phyloP scores from a whole-genome alignment of 257 asterid species.

The Lycium barbarum region DNA sequence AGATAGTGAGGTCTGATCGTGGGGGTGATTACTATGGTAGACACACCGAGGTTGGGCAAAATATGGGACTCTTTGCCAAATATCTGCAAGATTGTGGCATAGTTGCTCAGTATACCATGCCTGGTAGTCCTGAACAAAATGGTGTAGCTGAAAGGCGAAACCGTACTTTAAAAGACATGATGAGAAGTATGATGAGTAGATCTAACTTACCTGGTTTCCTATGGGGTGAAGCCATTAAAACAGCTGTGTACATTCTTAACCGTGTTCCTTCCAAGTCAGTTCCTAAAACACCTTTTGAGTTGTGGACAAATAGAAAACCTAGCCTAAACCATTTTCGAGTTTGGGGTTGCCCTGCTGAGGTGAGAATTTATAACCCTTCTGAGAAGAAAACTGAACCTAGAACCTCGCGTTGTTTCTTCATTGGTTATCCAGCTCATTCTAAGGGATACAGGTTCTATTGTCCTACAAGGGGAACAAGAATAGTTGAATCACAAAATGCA shows the following conservation, averaged over 20 bases:
- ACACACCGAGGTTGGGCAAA: not conserved
- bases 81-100: not conserved
- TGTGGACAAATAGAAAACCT: not conserved
- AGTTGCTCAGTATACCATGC: not conserved
- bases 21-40: not conserved
- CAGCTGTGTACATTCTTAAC: not conserved
- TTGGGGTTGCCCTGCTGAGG: not conserved
- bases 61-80: not conserved
- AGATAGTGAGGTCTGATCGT: not conserved
- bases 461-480: not conserved
- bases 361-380: not conserved
- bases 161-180: not conserved
- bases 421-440: not conserved
- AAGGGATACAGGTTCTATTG: not conserved
- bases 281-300: not conserved
- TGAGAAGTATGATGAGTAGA: not conserved
- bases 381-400: not conserved
- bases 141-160: not conserved
- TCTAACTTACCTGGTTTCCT: not conserved
- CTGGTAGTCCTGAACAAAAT: no score
- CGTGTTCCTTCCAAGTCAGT: not conserved
- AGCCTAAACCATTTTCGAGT: not conserved
- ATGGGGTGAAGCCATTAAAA: not conserved
- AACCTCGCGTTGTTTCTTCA: not conserved
- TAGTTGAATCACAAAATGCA: not conserved